Evolutionary conservation across 139 green algal genomes (phyloP), one percentile per base, ranked within the genome.

Genomic region (Chlorella sorokiniana): DNA sequence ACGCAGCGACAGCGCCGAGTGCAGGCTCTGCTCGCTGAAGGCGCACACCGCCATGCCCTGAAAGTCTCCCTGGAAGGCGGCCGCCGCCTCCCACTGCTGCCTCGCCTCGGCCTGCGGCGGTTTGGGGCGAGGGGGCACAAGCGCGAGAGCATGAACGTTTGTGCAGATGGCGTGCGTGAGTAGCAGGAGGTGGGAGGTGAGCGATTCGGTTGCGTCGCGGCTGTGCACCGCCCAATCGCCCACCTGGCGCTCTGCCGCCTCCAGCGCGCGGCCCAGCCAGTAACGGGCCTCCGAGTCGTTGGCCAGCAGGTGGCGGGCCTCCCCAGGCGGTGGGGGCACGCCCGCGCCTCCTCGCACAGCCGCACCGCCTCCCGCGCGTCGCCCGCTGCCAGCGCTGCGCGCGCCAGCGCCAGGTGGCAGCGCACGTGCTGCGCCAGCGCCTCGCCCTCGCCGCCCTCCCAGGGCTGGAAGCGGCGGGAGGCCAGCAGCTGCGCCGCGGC

Each of bases 341-440:
- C 44, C 70, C 64, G 18, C 16, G 70, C 70, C 16, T n/a, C 70
- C 11, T 29, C 14, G 42, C 41, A 78, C 20, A 45, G 33, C 45
- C 16, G 1, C 31, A 64, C 70, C 33, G 70, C 70, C 16, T 78
- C 70, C 31, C n/a, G 45, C 29, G 44, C 31, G 11, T 16, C 31
- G 16, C 70, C 70, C 31, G 29, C 70, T 31, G 70, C 70, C 48
- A 78, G 70, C 31, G 70, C 70, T 0, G 18, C 70, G 4, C 70
- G 44, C 31, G 31, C 70, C 14, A 78, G 70, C 7, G 70, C 45
- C 48, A 78, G 45, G 45, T 64, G 48, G 20, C 25, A 33, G 31
- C 70, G 44, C 70, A 78, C 70, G n/a, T 78, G 70, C 70, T 78
- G 70, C 33, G 25, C 70, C 48, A 78, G 45, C 45, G 70, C 70